phyloP scores from a whole-genome alignment of 179 eudicot species.

The Corrigiola litoralis region DNA sequence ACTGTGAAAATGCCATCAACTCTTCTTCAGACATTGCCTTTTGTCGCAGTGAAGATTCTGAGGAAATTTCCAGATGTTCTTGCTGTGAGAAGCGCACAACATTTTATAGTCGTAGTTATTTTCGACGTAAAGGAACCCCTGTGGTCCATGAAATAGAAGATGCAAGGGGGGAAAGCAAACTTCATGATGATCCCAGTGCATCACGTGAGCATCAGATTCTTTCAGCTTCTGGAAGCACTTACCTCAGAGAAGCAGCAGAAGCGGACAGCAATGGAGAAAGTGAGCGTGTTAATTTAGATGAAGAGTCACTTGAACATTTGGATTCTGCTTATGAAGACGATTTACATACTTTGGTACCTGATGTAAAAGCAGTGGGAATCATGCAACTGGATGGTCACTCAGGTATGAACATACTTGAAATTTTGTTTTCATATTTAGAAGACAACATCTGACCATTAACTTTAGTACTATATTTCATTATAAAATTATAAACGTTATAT shows the following conservation, averaged over 20 bases:
- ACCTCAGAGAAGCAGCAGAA: slow-evolving; percentile 20
- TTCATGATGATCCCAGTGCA: background rate
- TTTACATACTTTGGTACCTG: too few relatives aligned
- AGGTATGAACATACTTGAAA: too few relatives aligned
- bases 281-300: slow-evolving; percentile 9
- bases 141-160: background rate
- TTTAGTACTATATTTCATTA: too few relatives aligned
- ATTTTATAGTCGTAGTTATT: background rate
- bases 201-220: slow-evolving; percentile 19
- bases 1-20: too few relatives aligned
- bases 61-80: slow-evolving; percentile 6
- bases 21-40: background rate
- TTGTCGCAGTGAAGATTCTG: background rate
- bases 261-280: slow-evolving; percentile 20
- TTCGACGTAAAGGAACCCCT: background rate
- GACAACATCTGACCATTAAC: too few relatives aligned
- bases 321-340: background rate
- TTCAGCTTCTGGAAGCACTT: slow-evolving; percentile 17
- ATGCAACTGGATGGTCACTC: too few relatives aligned
- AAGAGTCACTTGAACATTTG: background rate
- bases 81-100: slow-evolving; percentile 16
- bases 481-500: too few relatives aligned
- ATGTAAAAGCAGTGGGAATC: too few relatives aligned
- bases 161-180: background rate
- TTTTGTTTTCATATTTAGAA: too few relatives aligned